Evolutionary conservation across 2,329 filamentous ascomycete genomes (phyloP), one percentile per base, ranked within the genome.

Genomic region (Sporothrix dimorphospora): DNA sequence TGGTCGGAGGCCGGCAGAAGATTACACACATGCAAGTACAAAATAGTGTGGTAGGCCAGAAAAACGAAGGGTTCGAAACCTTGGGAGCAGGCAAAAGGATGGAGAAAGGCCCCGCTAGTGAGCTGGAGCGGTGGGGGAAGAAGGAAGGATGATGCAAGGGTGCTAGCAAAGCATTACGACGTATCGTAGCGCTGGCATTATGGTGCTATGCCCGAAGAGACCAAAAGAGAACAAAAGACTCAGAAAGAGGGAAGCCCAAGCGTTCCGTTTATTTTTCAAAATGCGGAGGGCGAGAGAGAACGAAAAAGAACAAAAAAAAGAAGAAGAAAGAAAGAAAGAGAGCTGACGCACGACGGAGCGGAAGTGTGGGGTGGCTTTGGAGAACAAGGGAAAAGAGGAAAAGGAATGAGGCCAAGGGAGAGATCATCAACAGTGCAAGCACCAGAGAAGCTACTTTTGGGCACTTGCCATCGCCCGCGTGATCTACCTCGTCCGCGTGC

Each of bases 1-100:
- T 53, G 47, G 49, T 42, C 49, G 49, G 49, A 69, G 49, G 11
- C 65, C 65, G 65, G 65, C 30, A 53, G 65, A 53, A 19, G 47
- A 66, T 34, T 30, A 49, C 45, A 38, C 30, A 53, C 19, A 53
- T 21, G 27, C 47, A 51, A 21, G 40, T 21, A 40, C 47, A 51
- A 21, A 49, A 19, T 49, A 51, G 24, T n/a, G 47, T 68, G 65
- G 65, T 11, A 68, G 65, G 40, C 61, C 24, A 49, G 24, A 49
- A 66, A 12, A 47, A 66, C n/a, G n/a, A n/a, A n/a, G 42, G 61
- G 42, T 47, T 34, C 40, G n/a, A 49, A 30, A n/a, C 14, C 16
- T 30, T 47, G 24, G 61, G 47, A 12, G 42, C 61, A 24, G 59
- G 21, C 55, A 40, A 6, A n/a, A 16, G 30, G 38, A 42, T 42